Evolutionary conservation across 192 early-diverging fungal species (phyloP).

Genomic region (Kickxella alabastrina): DNA sequence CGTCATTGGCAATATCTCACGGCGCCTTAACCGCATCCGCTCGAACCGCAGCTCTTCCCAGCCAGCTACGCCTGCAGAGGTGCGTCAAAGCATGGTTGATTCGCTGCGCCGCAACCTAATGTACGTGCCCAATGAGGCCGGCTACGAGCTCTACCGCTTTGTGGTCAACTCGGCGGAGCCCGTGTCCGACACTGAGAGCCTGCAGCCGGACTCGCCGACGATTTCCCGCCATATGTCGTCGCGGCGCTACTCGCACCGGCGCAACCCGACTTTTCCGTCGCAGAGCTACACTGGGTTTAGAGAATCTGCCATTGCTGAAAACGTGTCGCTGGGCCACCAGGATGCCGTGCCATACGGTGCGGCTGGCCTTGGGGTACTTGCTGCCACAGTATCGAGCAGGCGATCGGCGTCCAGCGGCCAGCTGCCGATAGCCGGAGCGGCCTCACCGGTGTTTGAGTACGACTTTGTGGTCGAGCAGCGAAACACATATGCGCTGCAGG

Average conservation of each 20-base stretch:
- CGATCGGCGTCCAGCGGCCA: slow-evolving; percentile 3
- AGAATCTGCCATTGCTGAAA: too few species aligned
- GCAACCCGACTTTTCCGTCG: slow-evolving; percentile 28
- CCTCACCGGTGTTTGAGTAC: slow-evolving; percentile 3
- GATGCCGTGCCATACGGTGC: too few species aligned
- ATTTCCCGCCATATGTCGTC: slow-evolving; percentile 23
- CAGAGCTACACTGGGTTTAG: slow-evolving; percentile 7
- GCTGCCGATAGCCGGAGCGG: slow-evolving; percentile 1
- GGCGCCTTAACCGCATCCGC: slow-evolving; percentile 36
- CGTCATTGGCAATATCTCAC: slow-evolving; percentile 39
- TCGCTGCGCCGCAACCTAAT: slow-evolving; percentile 36
- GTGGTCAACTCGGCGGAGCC: slow-evolving; percentile 42
- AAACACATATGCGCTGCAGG: too few species aligned
- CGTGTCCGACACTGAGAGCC: slow-evolving; percentile 34
- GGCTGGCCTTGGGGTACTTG: too few species aligned
- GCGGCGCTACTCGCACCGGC: slow-evolving; percentile 16
- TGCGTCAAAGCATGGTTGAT: slow-evolving; percentile 34
- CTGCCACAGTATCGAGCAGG: too few species aligned
- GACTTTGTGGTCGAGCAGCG: slow-evolving; percentile 11
- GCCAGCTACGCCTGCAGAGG: slow-evolving; percentile 43
- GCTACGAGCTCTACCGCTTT: slow-evolving; percentile 36
- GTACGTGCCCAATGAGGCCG: slow-evolving; percentile 13
- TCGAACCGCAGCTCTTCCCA: slow-evolving; percentile 44
- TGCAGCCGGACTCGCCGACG: slow-evolving; percentile 32
- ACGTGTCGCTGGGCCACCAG: too few species aligned